Base-by-base conservation (phyloP, 441 rosid species). In the Erodium texanum region DNA sequence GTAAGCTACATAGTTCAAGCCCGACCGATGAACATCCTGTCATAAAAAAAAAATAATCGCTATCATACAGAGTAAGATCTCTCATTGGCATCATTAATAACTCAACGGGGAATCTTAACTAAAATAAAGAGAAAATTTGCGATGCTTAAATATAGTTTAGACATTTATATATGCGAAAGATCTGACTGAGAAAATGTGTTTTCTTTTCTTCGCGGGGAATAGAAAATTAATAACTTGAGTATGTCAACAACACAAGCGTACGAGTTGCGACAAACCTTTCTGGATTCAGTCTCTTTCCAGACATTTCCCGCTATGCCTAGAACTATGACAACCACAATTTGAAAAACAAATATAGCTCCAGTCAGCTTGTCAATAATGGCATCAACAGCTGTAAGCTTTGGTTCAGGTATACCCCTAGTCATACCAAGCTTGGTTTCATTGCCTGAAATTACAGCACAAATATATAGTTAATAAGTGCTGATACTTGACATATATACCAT, bases 321-420 rank as follows among this genome's bases (percentile, higher is more conserved):
- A 74, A 95, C 99, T 75, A 95, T 43, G 64, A 95, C 98, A 67
- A 95, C 98, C 23, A 92, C 98, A 75, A 92, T 85, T 84, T 95
- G 99, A 79, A 95, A 95, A 76, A 92, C 84, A 80, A 95, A 95
- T 78, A 95, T 95, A 36, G 99, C 98, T 75, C 98, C 98, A 62
- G 97, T 95, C 83, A 95, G 81, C 82, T 95, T 95, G 86, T 95
- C 98, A 66, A 95, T 95, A 96, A 95, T 95, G 71, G 95, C 99
- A 95, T 95, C 99, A 80, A 92, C 80, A 11, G 98, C 98, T 29
- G 99, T 95, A 77, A 95, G 97, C 86, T 95, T 95, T 24, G 97
- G 98, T 79, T 95, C 98, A 62, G 98, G 92, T 74, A 89, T 82
- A 74, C 99, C 99, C 83, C 95, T 85, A 71, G 96, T 85, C 98